Percentiles rank a stretch among this genome's conserved stretches.
phyloP scores from a whole-genome alignment of 805 yeast species.

The Kodamaea restingae region DNA sequence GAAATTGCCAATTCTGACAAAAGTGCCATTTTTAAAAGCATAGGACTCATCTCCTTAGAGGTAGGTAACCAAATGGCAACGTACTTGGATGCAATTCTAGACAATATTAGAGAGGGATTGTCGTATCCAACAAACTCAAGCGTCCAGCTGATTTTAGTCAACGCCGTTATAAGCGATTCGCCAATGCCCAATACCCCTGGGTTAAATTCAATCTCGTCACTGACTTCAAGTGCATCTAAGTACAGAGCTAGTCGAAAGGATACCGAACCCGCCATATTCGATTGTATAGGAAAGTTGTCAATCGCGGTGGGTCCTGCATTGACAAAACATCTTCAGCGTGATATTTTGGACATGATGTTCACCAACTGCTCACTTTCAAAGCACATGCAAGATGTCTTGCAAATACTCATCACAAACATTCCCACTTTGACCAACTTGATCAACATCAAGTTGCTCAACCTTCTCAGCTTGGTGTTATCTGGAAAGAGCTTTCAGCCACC shows the following conservation, averaged over 20 bases:
- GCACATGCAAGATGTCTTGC: slow-evolving; percentile 72
- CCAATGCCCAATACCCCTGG: slow-evolving; percentile 15
- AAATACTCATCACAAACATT: slow-evolving; percentile 62
- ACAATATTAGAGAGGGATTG: slow-evolving; percentile 76
- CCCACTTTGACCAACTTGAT: slow-evolving; percentile 77
- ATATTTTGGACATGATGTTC: slow-evolving; percentile 72
- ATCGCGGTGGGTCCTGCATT: slow-evolving; percentile 89
- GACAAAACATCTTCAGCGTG: slow-evolving; percentile 81
- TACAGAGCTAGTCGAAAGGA: slow-evolving; percentile 59
- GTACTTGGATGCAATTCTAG: slow-evolving; percentile 82
- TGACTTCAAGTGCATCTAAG: slow-evolving; percentile 42
- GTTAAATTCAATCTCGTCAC: slow-evolving; percentile 22
- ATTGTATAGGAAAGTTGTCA: slow-evolving; percentile 83
- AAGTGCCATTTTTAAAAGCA: slow-evolving; percentile 68
- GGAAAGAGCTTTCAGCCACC: slow-evolving; percentile 82
- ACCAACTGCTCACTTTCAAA: slow-evolving; percentile 75
- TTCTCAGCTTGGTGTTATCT: slow-evolving; percentile 69
- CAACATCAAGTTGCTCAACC: slow-evolving; percentile 64
- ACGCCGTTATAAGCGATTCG: slow-evolving; percentile 31
- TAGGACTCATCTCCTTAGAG: slow-evolving; percentile 78
- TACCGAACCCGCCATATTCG: slow-evolving; percentile 80
- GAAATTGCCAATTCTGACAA: slow-evolving; percentile 52
- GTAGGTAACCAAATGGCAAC: slow-evolving; percentile 83
- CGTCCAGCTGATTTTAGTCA: slow-evolving; percentile 38
- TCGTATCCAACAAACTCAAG: slow-evolving; percentile 34